Conservation (phyloP, 352 stramenopile genomes). For the Albugo candida region DNA sequence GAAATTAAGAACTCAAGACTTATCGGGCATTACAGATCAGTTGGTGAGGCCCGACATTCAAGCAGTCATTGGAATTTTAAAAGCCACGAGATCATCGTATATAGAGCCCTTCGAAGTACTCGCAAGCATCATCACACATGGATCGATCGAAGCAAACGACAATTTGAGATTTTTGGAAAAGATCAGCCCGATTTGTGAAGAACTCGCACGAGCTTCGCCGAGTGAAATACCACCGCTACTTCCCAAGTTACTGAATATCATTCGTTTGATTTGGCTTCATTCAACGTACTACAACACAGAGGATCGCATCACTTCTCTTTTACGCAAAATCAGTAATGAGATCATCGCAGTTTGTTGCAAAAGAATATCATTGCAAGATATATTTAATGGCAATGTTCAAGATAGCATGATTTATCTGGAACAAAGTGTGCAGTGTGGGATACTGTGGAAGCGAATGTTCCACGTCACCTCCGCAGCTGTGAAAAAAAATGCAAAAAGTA, state of each 20-base stretch:
- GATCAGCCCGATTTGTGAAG: constrained; percentile 78
- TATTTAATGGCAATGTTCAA: constrained; percentile 88
- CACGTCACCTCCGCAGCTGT: constrained; percentile 35
- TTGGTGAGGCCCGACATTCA: constrained; percentile 81
- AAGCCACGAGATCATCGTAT: constrained; percentile 84
- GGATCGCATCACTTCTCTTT: constrained; percentile 80
- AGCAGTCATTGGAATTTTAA: constrained; percentile 75
- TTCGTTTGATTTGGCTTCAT: constrained; percentile 89
- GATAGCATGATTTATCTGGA: constrained; percentile 75
- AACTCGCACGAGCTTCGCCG: constrained; percentile 67
- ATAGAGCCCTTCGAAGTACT: constrained; percentile 84
- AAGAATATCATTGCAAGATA: constrained; percentile 75
- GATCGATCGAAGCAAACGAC: constrained; percentile 82
- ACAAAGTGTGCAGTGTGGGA: constrained; percentile 83
- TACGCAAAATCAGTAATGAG: constrained; percentile 90
- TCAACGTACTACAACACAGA: constrained; percentile 90
- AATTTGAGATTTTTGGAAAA: constrained; percentile 89
- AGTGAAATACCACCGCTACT: constrained; percentile 82
- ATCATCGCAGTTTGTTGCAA: constrained; percentile 83
- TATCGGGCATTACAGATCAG: constrained; percentile 87
- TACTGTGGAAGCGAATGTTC: constrained; percentile 85
- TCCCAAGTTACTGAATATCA: constrained; percentile 81
- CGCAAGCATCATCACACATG: constrained; percentile 84
- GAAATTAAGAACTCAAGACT: constrained; percentile 80
- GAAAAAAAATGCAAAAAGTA: constrained; percentile 22